Base-by-base conservation (phyloP, 441 rosid genomes). In the Euphorbia corollata region DNA sequence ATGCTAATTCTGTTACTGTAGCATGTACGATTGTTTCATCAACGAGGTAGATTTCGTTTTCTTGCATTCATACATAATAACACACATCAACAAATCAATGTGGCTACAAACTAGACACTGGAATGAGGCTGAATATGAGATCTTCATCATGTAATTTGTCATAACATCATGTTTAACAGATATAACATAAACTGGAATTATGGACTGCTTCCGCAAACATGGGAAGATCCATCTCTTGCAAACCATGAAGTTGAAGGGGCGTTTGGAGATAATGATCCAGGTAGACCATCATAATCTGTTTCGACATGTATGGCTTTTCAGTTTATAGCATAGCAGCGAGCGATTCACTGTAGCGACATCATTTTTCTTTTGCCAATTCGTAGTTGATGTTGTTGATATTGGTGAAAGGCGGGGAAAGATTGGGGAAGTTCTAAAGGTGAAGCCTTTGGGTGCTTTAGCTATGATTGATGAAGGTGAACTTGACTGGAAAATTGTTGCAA, bases 101-200 rank as follows among this genome's bases (percentile, higher is more conserved):
- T 6, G 4, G 32, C n/a, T n/a, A n/a, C n/a, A n/a, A n/a, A n/a
- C 19, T 64, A 4, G 9, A 20, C 53, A 22, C 5, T 45, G 3
- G 6, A 39, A 6, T 41, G 56, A 15, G 56, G 23, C 36, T 63
- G 67, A 45, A n/a, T n/a, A n/a, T n/a, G n/a, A n/a, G n/a, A 39
- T 63, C 20, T 48, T 36, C 6, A 11, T 47, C 23, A 32, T 11
- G 20, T 45, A 47, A 30, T 32, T 47, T 16, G 11, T 24, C 23
- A 54, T 12, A 50, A n/a, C n/a, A n/a, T 56, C 53, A 10, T 66
- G 20, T 47, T 11, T 22, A 34, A 64, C 77, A 90, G 97, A 74
- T 91, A 91, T 77, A 93, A 89, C 74, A 93, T 93, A 74, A 81
- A 93, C 77, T 93, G 99, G 99, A 93, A 93, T 78, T 93, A 93